phyloP scores from a whole-genome alignment of 108 stramenopile species.

The Cylindrotheca closterium region DNA sequence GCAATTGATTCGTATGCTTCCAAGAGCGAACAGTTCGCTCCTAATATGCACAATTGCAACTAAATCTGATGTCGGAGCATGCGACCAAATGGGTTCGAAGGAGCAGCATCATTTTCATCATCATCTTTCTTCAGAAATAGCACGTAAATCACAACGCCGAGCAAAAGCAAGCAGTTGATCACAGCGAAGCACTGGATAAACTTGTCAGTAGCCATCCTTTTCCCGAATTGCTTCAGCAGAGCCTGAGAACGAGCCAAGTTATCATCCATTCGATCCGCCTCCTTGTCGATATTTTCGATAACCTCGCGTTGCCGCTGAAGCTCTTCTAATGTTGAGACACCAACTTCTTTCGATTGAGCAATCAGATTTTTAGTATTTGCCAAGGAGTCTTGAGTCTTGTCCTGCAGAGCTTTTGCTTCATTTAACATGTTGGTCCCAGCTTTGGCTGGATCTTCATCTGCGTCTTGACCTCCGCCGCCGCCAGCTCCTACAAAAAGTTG shows the following conservation, averaged over 20 bases:
- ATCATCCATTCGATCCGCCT: conserved; percentile 88
- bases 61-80: too few species aligned
- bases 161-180: conserved; percentile 76
- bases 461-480: conserved; percentile 25
- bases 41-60: too few species aligned
- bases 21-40: too few species aligned
- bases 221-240: conserved; percentile 89
- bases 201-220: conserved; percentile 92
- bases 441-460: conserved; percentile 50
- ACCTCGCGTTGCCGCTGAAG: conserved; percentile 87
- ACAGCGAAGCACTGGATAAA: conserved; percentile 94
- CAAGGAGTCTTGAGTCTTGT: conserved; percentile 82
- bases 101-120: conserved; percentile 8
- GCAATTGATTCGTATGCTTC: too few species aligned
- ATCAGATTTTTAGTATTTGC: conserved; percentile 71
- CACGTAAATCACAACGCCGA: conserved; percentile 84
- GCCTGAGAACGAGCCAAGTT: conserved; percentile 85
- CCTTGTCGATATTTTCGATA: conserved; percentile 82
- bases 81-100: conserved; percentile 19
- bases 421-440: conserved; percentile 73
- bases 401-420: conserved; percentile 67
- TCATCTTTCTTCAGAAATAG: conserved; percentile 57
- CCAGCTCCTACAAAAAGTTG: conserved; percentile 62
- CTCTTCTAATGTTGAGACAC: conserved; percentile 81
- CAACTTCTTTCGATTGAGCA: conserved; percentile 79